Evolutionary conservation across 805 yeast species (phyloP), one percentile per base, ranked within the genome.

Genomic region (Schwanniomyces sp.): DNA sequence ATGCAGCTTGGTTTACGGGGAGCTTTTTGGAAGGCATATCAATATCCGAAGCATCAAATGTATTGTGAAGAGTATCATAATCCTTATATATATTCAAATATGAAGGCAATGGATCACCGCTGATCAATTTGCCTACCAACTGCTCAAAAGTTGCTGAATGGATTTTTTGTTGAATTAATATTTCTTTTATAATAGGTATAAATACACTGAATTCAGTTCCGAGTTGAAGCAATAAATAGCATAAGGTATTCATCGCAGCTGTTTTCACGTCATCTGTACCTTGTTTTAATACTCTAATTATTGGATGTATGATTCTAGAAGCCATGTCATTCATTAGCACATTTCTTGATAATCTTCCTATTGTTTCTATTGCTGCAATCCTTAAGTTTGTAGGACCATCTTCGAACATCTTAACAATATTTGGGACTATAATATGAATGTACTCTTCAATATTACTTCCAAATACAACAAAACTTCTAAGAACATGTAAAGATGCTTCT

Each of bases 371-470:
- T 0, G 97, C 91, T 39, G 88, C 83, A 48, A 78, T 79, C 47
- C 89, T 73, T 29, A 92, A 74, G 12, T 72, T 70, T 1, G 82
- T 70, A 0, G 91, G 84, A 0, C 82, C 76, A 51, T 71, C 80
- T 59, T 94, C 97, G 58, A 91, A 86, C 70, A 92, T 69, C 50
- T 83, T 78, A 1, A 92, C 92, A 24, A 91, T 76, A 44, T 86
- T 86, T 0, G 98, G 97, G n/a, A 94, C 78, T 24, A 92, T 80
- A 48, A 92, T 77, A 61, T 91, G 96, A 3, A 86, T 80, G 57
- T 88, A 89, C 51, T 94, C 97, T 53, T 92, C 97, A 41, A 92
- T 77, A 59, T 88, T 89, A 24, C 86, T 74, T 0, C 97, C 97
- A 66, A 94, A 90, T 0, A 86, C 85, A 6, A 90, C 92, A 58